Evolutionary conservation across 768 basidiomycete genomes (phyloP).

Genomic region (Coprinopsis marcescibilis): DNA sequence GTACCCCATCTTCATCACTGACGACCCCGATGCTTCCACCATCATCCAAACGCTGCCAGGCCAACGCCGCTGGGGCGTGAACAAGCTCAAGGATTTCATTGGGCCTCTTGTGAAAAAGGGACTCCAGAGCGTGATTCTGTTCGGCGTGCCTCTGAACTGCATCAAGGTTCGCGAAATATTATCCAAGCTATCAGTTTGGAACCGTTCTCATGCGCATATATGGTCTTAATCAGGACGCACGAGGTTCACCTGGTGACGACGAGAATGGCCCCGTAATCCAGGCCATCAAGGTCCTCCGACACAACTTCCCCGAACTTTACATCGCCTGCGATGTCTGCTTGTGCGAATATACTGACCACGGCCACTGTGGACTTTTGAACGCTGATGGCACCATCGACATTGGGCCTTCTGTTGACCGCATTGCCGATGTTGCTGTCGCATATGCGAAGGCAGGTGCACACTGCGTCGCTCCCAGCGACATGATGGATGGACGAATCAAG

Average conservation of each 20-base stretch:
- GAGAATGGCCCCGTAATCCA: constrained; percentile 87
- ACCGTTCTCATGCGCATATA: too few species aligned
- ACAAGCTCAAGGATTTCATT: constrained; percentile 83
- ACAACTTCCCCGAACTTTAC: constrained; percentile 78
- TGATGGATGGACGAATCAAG: constrained; percentile 97
- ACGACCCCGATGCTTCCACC: constrained; percentile 82
- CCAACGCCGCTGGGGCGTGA: constrained; percentile 93
- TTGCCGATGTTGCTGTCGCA: constrained; percentile 86
- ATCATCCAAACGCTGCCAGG: constrained; percentile 76
- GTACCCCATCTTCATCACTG: constrained; percentile 98
- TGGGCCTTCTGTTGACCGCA: constrained; percentile 73
- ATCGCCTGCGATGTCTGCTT: constrained; percentile 95
- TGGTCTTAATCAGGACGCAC: constrained; percentile 52
- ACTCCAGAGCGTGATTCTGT: constrained; percentile 86
- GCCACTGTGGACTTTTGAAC: constrained; percentile 86
- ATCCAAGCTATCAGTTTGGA: too few species aligned
- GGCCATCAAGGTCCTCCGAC: constrained; percentile 74
- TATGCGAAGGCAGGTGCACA: constrained; percentile 97
- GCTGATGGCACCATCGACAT: constrained; percentile 73
- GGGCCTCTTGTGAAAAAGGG: constrained; percentile 87
- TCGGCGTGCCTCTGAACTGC: constrained; percentile 84
- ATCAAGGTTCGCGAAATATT: constrained; percentile 68
- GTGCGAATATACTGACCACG: constrained; percentile 99
- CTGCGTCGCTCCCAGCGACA: constrained; percentile 97
- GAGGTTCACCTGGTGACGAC: constrained; percentile 89